Base-by-base conservation (phyloP, 108 stramenopile species). In the Cyclotella atomus region DNA sequence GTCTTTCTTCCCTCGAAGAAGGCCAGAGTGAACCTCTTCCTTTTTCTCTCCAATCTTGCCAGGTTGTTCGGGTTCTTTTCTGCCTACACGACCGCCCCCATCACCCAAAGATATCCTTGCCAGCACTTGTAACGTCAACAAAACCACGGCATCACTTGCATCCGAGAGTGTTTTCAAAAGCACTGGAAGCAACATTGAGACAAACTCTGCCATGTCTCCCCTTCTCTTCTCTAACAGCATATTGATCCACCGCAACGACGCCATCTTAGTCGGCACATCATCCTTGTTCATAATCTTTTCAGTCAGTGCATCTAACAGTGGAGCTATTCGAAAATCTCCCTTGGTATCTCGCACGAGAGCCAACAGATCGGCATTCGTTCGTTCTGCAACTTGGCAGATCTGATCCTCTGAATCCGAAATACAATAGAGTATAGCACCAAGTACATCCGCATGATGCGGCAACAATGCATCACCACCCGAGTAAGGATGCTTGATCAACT, bases 191-290 rank as follows among this genome's bases (percentile, higher is more conserved):
- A 99, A 73, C 17, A 91, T 84, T 38, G 91, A 77, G 29, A 98
- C 86, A 73, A 84, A 95, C 25, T 85, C 85, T 38, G 92, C 92
- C 97, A 99, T 98, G 63, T 96, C 96, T 3, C 71, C 69, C 43
- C 87, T 87, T 68, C 87, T 83, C 84, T 98, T 98, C 73, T 98
- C 97, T 65, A 98, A 86, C 65, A 99, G 81, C 99, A 99, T 98
- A 59, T 97, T 94, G 77, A 98, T 95, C 99, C 99, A 99, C 45
- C 87, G 76, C 70, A 98, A 63, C 0, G 87, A 76, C 24, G 95
- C 94, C 90, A 98, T 92, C 65, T 97, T 95, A 24, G 97, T 98
- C 2, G 95, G 94, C 30, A 98, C 96, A 77, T 97, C 89, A 67
- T 93, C 91, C 59, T 91, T 90, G 34, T 86, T 85, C 43, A 89